These are phyloP conservation scores for Acer campestre DNA, from an alignment of 345 rosid genomes.

Conservation along the genomic window DNA sequence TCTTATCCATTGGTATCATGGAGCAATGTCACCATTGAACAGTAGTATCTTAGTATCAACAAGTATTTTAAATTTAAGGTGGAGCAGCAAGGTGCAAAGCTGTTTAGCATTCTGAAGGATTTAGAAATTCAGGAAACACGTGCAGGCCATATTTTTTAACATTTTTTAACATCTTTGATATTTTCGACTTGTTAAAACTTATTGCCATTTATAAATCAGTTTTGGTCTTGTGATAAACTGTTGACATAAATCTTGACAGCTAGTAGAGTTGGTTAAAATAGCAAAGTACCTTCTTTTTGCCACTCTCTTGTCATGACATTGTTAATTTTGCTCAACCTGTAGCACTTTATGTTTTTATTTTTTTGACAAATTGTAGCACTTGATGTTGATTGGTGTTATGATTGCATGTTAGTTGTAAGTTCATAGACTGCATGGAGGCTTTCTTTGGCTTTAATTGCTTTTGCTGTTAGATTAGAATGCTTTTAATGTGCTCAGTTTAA, in stretches of 20 bases:
- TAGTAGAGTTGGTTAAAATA: background rate
- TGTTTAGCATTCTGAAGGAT: background rate
- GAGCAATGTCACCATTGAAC: background rate
- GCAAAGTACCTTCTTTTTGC: background rate
- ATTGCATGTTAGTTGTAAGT: background rate
- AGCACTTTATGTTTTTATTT: background rate
- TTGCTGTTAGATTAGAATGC: background rate
- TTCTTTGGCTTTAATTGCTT: background rate
- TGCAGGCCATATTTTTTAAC: background rate
- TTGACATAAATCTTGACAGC: background rate
- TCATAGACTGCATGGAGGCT: background rate
- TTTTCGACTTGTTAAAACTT: background rate
- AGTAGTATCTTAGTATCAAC: background rate
- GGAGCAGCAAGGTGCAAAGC: background rate
- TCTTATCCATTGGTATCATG: background rate
- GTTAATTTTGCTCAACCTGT: background rate
- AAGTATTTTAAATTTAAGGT: background rate
- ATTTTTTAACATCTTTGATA: background rate
- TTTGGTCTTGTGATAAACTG: background rate
- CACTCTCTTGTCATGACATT: background rate
- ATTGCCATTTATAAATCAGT: background rate
- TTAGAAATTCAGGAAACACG: background rate
- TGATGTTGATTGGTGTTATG: background rate
- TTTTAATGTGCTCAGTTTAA: background rate
- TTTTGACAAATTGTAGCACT: no score